Base-by-base conservation (phyloP, 305 asterid species). In the Fraxinus ornus region DNA sequence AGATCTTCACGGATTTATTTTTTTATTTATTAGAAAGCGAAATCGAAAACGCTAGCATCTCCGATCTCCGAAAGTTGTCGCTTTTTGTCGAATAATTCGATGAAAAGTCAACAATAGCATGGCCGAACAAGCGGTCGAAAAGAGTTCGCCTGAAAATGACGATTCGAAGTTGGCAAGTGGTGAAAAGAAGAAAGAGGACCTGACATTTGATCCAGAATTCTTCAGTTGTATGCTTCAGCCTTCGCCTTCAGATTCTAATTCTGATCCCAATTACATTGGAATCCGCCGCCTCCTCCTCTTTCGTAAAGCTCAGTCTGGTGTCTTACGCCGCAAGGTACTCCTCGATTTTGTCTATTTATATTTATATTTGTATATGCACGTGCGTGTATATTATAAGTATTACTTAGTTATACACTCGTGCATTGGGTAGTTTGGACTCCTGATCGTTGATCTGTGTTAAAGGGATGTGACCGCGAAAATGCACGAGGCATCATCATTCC, bases 151-250 rank as follows among this genome's bases (percentile, higher is more conserved):
- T 74, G 87, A 80, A 71, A 84, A 79, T 62, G 91, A 76, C 71
- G 91, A 83, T 79, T 77, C 82, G 87, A 85, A 80, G 76, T 78
- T 83, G 83, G 83, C 76, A 55, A 82, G 78, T 80, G 86, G 80
- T 72, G 88, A 78, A 15, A 84, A 83, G 79, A 81, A 83, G 73
- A 87, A 89, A 74, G 86, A 82, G 71, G 87, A 83, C 81, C 79
- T 52, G 71, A 84, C 81, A 70, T 83, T 83, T 68, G 97, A 96
- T 94, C 98, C 92, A 36, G 97, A 91, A n/a, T 90, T 89, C 82
- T 91, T 90, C 87, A 88, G 98, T 85, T 94, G 98, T 87, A 86
- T 94, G 92, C 98, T 96, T 88, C 99, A 96, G 92, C 95, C 97
- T 84, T 86, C 90, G 82, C 92, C 90, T 32, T 68, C 93, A 36